Evolutionary conservation across 345 rosid species (phyloP), one percentile per base, ranked within the genome.

Genomic region (Hirschfeldia incana): DNA sequence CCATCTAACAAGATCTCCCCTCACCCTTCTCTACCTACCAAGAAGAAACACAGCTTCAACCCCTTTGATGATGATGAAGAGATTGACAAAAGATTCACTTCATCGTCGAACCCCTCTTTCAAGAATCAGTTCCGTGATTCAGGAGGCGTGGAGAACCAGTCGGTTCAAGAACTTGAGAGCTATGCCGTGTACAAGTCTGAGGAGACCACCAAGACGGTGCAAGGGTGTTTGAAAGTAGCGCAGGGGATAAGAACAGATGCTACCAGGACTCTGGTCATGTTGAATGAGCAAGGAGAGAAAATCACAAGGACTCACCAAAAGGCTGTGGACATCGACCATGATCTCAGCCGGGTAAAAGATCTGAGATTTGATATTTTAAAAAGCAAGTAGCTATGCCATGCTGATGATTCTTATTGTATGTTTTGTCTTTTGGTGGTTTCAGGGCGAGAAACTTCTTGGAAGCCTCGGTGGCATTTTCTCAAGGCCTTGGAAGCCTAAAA

Each of bases 371-470:
- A 21, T 21, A 21, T 21, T 21, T 21, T 21, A 21, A 21, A 21
- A 21, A 21, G 21, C 21, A 21, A 21, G 21, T 21, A 21, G 21
- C 21, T 21, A 21, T 21, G 21, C 21, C 21, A 21, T 21, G 21
- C 21, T 21, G 21, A 21, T 21, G 39, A 1, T 15, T 74, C 55
- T 49, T 28, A 12, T 28, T 67, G 65, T 73, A 17, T 66, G 60
- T 29, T 39, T 53, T 61, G 15, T 60, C 70, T 74, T 51, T 80
- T 70, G 75, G 61, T 70, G 75, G 61, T 87, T 83, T 64, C 85
- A 95, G 99, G 98, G 98, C 29, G 99, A 95, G 86, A 95, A 90
- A 88, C 85, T 95, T 76, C 85, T 95, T 69, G 98, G 96, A 65
- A 91, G 87, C 80, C 97, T 95, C 11, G 98, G 99, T 49, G 93